phyloP scores from a whole-genome alignment of 2,329 filamentous ascomycete genomes.

The Akanthomyces muscarius region DNA sequence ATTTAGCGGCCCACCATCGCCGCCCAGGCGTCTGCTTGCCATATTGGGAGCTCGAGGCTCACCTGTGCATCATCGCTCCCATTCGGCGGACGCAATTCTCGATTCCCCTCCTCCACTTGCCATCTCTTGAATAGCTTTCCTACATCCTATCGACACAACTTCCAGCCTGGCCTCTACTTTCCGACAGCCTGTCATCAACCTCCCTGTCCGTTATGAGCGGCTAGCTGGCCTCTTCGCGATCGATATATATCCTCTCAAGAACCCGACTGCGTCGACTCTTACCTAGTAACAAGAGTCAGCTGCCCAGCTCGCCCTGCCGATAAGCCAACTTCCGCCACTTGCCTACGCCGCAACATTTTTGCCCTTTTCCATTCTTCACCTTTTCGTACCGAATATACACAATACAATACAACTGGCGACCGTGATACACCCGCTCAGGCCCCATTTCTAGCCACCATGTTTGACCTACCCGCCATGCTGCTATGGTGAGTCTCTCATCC shows the following conservation, averaged over 20 bases:
- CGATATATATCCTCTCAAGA: not conserved
- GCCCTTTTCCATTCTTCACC: not conserved
- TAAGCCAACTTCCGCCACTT: slow-evolving; percentile 5
- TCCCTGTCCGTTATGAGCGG: not conserved
- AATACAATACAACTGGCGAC: not conserved
- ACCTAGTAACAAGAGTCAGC: slow-evolving; percentile 2
- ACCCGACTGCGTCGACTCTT: not conserved
- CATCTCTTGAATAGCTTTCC: not conserved
- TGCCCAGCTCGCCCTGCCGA: slow-evolving; percentile 4
- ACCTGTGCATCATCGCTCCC: slow-evolving; percentile 7
- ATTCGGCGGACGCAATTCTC: not conserved
- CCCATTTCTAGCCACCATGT: slow-evolving; percentile 50
- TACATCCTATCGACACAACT: not conserved
- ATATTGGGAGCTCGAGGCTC: slow-evolving; percentile 9
- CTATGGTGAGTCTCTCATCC: slow-evolving; percentile 60
- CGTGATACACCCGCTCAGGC: not conserved
- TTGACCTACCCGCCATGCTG: slow-evolving; percentile 72
- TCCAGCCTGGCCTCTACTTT: slow-evolving; percentile 7
- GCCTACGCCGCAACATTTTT: not conserved
- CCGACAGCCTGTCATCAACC: not conserved
- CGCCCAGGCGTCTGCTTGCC: slow-evolving; percentile 1
- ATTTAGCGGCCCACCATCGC: not conserved
- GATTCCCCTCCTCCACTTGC: slow-evolving; percentile 6
- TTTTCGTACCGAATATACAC: not conserved
- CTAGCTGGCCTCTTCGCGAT: slow-evolving; percentile 1